Evolutionary conservation across 164 flowering plant genomes (phyloP), one percentile per base, ranked within the genome.

Genomic region (Annona cherimola): DNA sequence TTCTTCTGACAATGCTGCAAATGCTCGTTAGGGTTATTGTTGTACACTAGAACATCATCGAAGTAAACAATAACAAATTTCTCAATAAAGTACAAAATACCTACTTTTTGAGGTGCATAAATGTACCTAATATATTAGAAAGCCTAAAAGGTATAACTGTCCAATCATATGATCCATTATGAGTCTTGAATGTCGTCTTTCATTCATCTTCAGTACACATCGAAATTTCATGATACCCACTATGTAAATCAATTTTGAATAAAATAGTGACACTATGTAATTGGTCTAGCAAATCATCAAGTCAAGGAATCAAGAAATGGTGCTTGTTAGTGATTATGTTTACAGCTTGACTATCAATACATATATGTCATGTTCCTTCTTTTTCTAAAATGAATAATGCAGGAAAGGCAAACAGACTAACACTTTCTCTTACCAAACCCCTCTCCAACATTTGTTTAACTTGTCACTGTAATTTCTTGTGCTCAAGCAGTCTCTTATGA

Each of bases 131-230:
- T n/a, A n/a, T n/a, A n/a, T n/a, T n/a, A n/a, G n/a, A n/a, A n/a
- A n/a, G n/a, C n/a, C n/a, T n/a, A n/a, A n/a, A n/a, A n/a, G n/a
- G n/a, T n/a, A n/a, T n/a, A n/a, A n/a, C n/a, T n/a, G n/a, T n/a
- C n/a, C n/a, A n/a, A n/a, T n/a, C n/a, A n/a, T n/a, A n/a, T n/a
- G n/a, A n/a, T n/a, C n/a, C n/a, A n/a, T n/a, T n/a, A n/a, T n/a
- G n/a, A n/a, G 69, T 44, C 11, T 42, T 1, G 20, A 42, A 67
- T 16, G 55, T 20, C 3, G n/a, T 67, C 39, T 67, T 67, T 57
- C 70, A 67, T 67, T 67, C 70, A 67, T 67, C 69, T 45, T n/a
- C 69, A 8, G 6, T 19, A 12, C 43, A 43, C 70, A 67, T 67
- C 5, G 0, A 6, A 4, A 45, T 67, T 67, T 67, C 20, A 20